Evolutionary conservation across 108 stramenopile genomes (phyloP), one percentile per base, ranked within the genome.

Genomic region (Nitzschia putrida): DNA sequence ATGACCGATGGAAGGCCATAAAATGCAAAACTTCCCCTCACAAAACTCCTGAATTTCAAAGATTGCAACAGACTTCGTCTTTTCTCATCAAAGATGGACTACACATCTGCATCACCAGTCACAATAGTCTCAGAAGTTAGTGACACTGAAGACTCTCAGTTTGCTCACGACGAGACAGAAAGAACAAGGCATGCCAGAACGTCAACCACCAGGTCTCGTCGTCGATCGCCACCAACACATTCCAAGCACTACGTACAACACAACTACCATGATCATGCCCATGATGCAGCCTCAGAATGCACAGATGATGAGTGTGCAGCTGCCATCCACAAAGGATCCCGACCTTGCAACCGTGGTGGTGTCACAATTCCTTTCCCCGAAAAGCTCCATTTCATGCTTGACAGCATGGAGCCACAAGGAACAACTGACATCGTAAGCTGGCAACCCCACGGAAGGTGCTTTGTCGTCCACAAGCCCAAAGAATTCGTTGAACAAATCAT

Each of bases 361-460:
- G 85, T 86, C 22, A 69, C 81, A 6, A 66, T 77, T 43, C 83
- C 85, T 40, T 90, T 90, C 57, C 89, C 86, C 3, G 73, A 68
- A 16, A 90, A 87, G 67, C 60, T 90, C 29, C 86, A 87, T 56
- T 74, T 80, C 18, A 81, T 90, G 80, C 72, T 90, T 12, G 65
- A 65, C 11, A 68, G 60, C 47, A 71, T 83, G 8, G 82, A 88
- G 34, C 57, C 61, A 14, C 74, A 86, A 8, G 82, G 71, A 43
- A 52, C 71, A 6, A 43, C 53, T 11, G 58, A 87, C 63, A 78
- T 90, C 43, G 80, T 90, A 18, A 82, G 78, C 0, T 90, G 89
- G 89, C 79, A 76, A 47, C 73, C 86, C 12, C 85, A 88, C 52
- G 89, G 89, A 13, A 68, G 85, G 42, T 77, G 76, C 60, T 91